A percentile compares a stretch with the other conserved stretches of the same genome.
Conservation (phyloP, 805 yeast species). For the Suhomyces sp. region DNA sequence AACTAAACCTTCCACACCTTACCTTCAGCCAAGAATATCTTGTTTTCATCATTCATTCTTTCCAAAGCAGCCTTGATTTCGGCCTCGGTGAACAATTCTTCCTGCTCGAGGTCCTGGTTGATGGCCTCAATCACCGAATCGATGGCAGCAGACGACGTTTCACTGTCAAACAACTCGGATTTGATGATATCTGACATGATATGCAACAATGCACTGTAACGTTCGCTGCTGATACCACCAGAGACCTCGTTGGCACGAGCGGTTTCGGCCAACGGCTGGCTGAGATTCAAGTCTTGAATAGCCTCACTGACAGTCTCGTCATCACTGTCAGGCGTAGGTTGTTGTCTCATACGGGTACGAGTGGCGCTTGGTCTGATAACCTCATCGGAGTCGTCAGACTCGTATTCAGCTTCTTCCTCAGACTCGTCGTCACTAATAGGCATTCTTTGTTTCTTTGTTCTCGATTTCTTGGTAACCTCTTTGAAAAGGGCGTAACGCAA, state of each 20-base stretch:
- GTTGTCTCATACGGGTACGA: constrained; percentile 17
- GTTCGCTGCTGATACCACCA: constrained; percentile 27
- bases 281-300: constrained; percentile 2
- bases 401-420: constrained; percentile 34
- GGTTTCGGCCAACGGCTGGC: constrained; percentile 25
- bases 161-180: constrained; percentile 32
- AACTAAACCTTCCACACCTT: constrained; percentile 20
- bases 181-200: constrained; percentile 30
- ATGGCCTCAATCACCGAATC: constrained; percentile 31
- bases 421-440: constrained; percentile 21
- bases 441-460: constrained; percentile 25
- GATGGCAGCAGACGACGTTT: constrained; percentile 28
- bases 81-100: constrained; percentile 29
- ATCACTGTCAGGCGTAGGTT: constrained; percentile 8
- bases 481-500: constrained; percentile 83
- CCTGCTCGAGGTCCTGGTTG: constrained; percentile 38
- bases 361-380: constrained; percentile 15
- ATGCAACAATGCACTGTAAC: constrained; percentile 29
- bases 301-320: constrained; percentile 1
- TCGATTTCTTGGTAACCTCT: constrained; percentile 51
- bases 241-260: constrained; percentile 18
- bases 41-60: constrained; percentile 34
- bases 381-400: constrained; percentile 10
- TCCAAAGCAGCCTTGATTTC: constrained; percentile 33
- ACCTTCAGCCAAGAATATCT: constrained; percentile 37